phyloP scores from a whole-genome alignment of 192 early-diverging fungal genomes.

The Powellomyces hirtus region DNA sequence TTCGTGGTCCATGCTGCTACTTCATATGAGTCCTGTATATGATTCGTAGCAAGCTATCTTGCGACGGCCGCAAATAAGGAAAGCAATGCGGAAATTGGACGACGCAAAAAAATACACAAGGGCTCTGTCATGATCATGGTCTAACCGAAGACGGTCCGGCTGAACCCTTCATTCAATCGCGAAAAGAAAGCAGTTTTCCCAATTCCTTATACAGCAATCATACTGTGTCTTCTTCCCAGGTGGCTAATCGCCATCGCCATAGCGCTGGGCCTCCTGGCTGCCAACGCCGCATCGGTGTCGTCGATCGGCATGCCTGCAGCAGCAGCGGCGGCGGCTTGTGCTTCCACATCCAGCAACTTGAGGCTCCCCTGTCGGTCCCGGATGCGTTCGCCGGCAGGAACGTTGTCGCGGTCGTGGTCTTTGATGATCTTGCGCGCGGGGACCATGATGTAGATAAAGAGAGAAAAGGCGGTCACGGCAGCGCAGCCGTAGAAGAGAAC shows the following conservation, averaged over 20 bases:
- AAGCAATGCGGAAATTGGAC: no score
- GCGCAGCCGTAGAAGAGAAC: constrained; percentile 20
- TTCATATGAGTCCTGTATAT: no score
- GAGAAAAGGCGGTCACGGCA: constrained; percentile 9
- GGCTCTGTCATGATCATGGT: no score
- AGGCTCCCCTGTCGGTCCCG: constrained; percentile 14
- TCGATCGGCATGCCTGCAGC: neutral
- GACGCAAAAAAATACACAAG: no score
- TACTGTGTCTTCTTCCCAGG: constrained; percentile 12
- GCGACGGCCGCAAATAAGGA: no score
- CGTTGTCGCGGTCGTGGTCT: neutral
- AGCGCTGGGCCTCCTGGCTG: neutral
- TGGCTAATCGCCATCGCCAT: constrained; percentile 13
- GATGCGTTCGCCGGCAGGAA: neutral
- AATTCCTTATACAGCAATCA: neutral
- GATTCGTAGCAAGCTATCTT: no score
- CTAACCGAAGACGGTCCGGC: no score
- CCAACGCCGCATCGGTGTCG: neutral
- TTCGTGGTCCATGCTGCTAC: no score
- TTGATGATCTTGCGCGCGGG: constrained; percentile 1
- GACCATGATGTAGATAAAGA: constrained; percentile 2
- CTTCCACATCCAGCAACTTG: constrained; percentile 3
- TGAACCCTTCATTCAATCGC: no score
- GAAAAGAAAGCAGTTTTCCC: no score
- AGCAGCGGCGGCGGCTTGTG: neutral